Conservation (phyloP, 139 green algal species). For the Micractinium conductrix region DNA sequence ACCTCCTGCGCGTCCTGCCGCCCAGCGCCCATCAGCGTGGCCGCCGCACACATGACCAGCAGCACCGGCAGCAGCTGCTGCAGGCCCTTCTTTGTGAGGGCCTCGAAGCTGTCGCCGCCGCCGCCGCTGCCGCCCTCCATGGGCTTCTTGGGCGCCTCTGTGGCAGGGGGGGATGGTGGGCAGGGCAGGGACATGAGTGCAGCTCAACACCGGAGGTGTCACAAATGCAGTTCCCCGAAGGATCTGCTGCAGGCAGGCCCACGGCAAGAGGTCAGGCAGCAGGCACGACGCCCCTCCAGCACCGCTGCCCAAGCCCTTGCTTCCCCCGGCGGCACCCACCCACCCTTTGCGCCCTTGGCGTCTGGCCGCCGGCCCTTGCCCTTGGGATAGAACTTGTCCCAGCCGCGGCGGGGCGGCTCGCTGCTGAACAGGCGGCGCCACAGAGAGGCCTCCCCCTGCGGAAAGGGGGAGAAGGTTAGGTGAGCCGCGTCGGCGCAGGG, state of each 20-base stretch:
- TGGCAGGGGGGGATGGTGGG: too few species aligned
- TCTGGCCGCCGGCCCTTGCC: conserved; percentile 39
- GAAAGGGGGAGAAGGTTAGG: not conserved
- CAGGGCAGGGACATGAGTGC: not conserved
- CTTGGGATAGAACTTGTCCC: conserved; percentile 70
- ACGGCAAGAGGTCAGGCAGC: too few species aligned
- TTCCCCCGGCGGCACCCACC: not conserved
- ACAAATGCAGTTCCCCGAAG: not conserved
- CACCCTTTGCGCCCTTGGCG: conserved; percentile 39
- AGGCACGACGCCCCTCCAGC: too few species aligned
- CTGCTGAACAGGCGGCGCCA: conserved; percentile 46
- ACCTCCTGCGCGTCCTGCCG: conserved; percentile 79
- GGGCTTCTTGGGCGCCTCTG: conserved; percentile 26
- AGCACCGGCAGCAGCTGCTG: conserved; percentile 42
- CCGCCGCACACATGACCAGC: not conserved
- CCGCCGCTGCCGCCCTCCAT: conserved; percentile 11
- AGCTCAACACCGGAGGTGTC: not conserved
- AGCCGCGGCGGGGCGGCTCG: conserved; percentile 36
- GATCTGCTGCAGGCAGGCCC: too few species aligned
- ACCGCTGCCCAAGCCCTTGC: too few species aligned
- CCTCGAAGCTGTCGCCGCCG: conserved; percentile 1
- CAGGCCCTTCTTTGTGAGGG: conserved; percentile 14
- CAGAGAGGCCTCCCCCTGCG: not conserved
- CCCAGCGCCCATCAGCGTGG: not conserved
- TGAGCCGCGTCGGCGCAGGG: too few species aligned